phyloP scores from a whole-genome alignment of 257 asterid genomes.

The Scutellaria galericulata region DNA sequence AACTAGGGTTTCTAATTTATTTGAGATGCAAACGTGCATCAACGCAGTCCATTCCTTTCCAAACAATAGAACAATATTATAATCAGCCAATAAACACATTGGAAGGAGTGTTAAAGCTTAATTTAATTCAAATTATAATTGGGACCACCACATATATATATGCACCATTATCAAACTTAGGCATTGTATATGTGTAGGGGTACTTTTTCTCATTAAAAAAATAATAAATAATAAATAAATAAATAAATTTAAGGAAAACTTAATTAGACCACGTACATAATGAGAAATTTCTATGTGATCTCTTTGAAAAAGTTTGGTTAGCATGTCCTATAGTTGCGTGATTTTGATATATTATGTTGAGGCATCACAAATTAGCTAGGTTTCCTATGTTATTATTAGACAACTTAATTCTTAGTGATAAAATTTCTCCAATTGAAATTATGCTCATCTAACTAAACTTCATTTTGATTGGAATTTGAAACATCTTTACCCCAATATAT shows the following conservation, averaged over 20 bases:
- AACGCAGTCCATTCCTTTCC: conserved; percentile 47
- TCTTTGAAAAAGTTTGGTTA: background rate
- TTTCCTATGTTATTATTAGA: background rate
- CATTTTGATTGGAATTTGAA: background rate
- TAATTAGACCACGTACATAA: too few species aligned
- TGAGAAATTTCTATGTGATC: too few species aligned
- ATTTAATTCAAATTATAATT: conserved; percentile 20
- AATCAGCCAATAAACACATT: conserved; percentile 26
- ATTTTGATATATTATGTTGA: background rate
- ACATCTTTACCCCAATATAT: background rate
- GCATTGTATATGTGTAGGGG: background rate
- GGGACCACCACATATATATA: conserved; percentile 41
- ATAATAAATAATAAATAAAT: too few species aligned
- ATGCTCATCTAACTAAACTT: background rate
- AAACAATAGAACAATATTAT: conserved; percentile 32
- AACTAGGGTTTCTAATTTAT: conserved; percentile 42
- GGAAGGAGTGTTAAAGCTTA: conserved; percentile 31
- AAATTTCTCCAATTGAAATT: background rate
- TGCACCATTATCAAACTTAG: conserved; percentile 16
- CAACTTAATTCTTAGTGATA: background rate
- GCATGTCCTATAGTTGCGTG: background rate
- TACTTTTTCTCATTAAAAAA: conserved; percentile 11
- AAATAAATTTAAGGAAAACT: background rate
- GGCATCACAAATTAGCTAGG: conserved; percentile 14
- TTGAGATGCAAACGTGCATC: conserved; percentile 46